Base-by-base conservation (phyloP, 2,329 filamentous ascomycete genomes). In the Penicillium thymicola region DNA sequence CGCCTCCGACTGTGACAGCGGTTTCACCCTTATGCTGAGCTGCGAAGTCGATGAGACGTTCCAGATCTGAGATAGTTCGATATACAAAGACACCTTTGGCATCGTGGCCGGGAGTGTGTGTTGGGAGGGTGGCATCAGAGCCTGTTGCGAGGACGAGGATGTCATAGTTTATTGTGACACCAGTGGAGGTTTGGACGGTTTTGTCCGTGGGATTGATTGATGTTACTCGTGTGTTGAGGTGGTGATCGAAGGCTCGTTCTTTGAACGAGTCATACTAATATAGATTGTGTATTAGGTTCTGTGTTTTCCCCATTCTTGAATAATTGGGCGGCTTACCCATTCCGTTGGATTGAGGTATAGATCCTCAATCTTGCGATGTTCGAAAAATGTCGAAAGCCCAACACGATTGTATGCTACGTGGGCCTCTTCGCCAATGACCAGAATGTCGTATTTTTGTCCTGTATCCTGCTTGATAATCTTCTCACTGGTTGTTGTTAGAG, bases 331-430 rank as follows among this genome's bases (percentile, higher is more conserved):
- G 58, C 78, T 53, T 74, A 90, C 89, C 90, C 92, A 96, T 81
- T 90, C 87, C 65, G 84, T 79, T 0, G 90, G 88, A 66, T 96
- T 95, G 32, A 96, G 79, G 70, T 95, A 96, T n/a, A 96, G 74
- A 63, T 92, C 89, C 74, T 96, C 90, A 40, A 94, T 88, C 65
- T 88, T 83, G 51, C 91, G 83, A 75, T 96, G 90, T 65, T 90
- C 86, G 70, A 96, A 96, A 79, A 92, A 96, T 58, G 87, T 90
- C 3, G 91, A 95, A 49, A 96, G 79, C 4, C 92, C 92, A 30
- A 96, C 92, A 56, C 92, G 86, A 71, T 96, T 96, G 73, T 96
- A 96, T 21, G 92, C 92, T 52, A 96, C 78, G 76, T 96, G 89
- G 21, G 88, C 79, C 71, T 96, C 92, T 67, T 96, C 92, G 59